Base-by-base conservation (phyloP, 2,329 filamentous ascomycete genomes). In the Colletotrichum limetticola region DNA sequence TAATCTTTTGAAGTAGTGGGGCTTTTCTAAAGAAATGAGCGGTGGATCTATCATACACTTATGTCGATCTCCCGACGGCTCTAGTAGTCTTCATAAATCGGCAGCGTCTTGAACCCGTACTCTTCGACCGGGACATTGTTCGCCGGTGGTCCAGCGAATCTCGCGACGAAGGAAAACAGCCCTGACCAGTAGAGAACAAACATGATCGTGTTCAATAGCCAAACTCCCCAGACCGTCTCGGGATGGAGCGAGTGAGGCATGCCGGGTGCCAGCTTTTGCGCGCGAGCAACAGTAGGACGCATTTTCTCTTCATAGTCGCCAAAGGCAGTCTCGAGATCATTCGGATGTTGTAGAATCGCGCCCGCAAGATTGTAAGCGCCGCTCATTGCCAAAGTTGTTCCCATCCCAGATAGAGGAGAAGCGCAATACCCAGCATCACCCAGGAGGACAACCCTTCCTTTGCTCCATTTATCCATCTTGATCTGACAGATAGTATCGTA, bases 301-400 rank as follows among this genome's bases (percentile, higher is more conserved):
- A 87, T 81, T 8, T 77, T 79, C 35, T 76, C 53, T 70, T 88
- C 84, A 56, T 88, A 88, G 4, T 75, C 75, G 4, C 77, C 74
- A 6, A 85, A 77, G 1, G 79, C 85, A 6, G 77, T 76, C 1
- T 72, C 26, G 12, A 82, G 66, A 53, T 79, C 76, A 12, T 72
- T 35, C 0, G 75, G 74, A 26, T 78, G 73, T 12, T 72, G 74
- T 14, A 73, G 68, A n/a, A 87, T 78, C 59, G 85, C 85, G 2
- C 87, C 86, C 0, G 87, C 88, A 1, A 90, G 82, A 0, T 87
- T 80, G 74, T 89, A 89, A 1, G 86, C 88, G 2, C 84, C 84
- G 1, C 84, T 76, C 26, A 89, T 73, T 2, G 85, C 85, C 4
- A 83, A 74, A 3, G 82, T 84, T 2, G 86, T 88, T 16, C 87